Base-by-base conservation (phyloP, 768 basidiomycete species). In the Termitomyces sp. region DNA sequence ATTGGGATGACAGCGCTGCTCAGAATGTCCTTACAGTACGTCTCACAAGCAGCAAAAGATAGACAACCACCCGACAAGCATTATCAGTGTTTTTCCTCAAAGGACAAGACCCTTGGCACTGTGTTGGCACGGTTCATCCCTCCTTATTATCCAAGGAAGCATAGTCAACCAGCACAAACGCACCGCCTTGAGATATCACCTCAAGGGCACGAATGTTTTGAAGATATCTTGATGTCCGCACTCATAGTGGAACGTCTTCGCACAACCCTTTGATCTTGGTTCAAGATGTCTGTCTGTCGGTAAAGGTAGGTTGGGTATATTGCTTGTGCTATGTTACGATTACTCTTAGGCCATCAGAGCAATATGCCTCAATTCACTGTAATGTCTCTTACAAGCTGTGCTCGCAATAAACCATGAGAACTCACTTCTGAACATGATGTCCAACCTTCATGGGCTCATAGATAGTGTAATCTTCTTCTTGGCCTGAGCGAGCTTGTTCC, bases 401-500 rank as follows among this genome's bases (percentile, higher is more conserved):
- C 49, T 15, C 57, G n/a, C 33, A 44, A 53, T 55, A 36, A 18
- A 18, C 49, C 31, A 36, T 31, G 50, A 11, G 18, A 36, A 63
- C 85, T 68, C 65, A 91, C 90, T 85, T 87, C 67, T 87, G 86
- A 24, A 98, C 93, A 65, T 94, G 91, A 68, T 91, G 84, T 5
- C 94, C 94, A 45, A 95, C 94, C 68, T 92, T 89, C 86, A 95
- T 89, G 9, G 80, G 81, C 61, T 81, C 80, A 68, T 90, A 93
- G 7, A 69, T 55, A 3, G 67, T 63, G 58, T 75, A 76, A 30
- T 80, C 78, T n/a, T 71, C 76, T 33, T 74, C 75, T 51, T 76
- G 69, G 4, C 77, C 77, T 1, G 70, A 64, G 33, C 76, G 72
- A 24, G 75, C 49, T n/a, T 73, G 61, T 27, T 77, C 72, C 11